Base-by-base conservation (phyloP, 2,329 filamentous ascomycete genomes). In the Colletotrichum tropicicola region DNA sequence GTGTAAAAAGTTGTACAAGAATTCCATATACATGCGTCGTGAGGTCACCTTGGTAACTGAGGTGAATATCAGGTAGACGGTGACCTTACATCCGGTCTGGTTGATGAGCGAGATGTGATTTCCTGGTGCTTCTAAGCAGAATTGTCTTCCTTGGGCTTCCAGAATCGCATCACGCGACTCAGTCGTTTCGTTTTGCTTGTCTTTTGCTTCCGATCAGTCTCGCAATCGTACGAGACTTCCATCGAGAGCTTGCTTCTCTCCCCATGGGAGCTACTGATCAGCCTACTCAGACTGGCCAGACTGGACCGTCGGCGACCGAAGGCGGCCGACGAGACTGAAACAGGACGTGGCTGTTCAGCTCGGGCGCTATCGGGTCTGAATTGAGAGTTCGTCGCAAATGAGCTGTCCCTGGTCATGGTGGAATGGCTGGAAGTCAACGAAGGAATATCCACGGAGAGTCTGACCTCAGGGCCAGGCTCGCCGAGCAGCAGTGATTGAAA, bases 131-230 rank as follows among this genome's bases (percentile, higher is more conserved):
- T n/a, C n/a, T 70, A 75, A 35, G 76, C 56, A 32, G 73, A 65
- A 3, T 65, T 69, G 37, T 79, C 74, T 66, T 85, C 84, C 72
- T 85, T 88, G 9, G 83, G 82, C 77, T 91, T 92, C 91, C 91
- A 94, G 75, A 94, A 94, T 70, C 91, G 89, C 84, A 93, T 89
- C 80, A 94, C 84, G 54, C 91, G 90, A 74, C 92, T 91, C 37
- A 94, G 78, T 28, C 91, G 86, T 74, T 89, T 92, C 37, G 87
- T 82, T 75, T 89, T 91, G 81, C 90, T 92, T 23, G 71, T 72
- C 74, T 88, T 89, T 7, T 74, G 70, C 80, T 84, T 86, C 72
- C 86, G 87, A 30, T 87, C 86, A 0, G 79, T 73, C n/a, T 89
- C 84, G 41, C 78, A 81, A 45, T 88, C 87, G 66, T 81, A 72